Percentiles rank a stretch among this genome's conserved stretches.
Evolutionary conservation across 495 filamentous ascomycete genomes (phyloP).

Genomic region (Hypoxylon trugodes): DNA sequence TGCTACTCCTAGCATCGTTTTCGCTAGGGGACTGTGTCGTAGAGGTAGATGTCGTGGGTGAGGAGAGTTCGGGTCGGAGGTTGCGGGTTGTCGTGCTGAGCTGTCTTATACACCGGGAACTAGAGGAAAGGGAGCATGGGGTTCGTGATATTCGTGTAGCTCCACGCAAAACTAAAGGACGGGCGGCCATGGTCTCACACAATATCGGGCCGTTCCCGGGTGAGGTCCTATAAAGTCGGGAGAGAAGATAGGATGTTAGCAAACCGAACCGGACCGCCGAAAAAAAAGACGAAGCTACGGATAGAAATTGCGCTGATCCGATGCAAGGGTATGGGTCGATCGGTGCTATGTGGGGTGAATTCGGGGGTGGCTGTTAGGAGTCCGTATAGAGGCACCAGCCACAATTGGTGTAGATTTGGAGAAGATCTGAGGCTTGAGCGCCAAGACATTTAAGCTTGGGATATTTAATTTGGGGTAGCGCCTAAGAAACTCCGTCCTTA

Average conservation of each 20-base stretch:
- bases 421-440: slow-evolving; percentile 3
- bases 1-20: not conserved
- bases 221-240: not conserved
- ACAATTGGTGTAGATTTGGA: slow-evolving; percentile 12
- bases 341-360: slow-evolving; percentile 16
- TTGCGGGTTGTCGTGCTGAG: slow-evolving; percentile 28
- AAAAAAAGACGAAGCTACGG: slow-evolving; percentile 3
- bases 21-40: slow-evolving; percentile 6
- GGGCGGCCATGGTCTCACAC: slow-evolving; percentile 36
- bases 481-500: slow-evolving; percentile 12
- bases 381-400: slow-evolving; percentile 16
- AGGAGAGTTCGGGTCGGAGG: slow-evolving; percentile 14
- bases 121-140: not conserved
- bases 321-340: slow-evolving; percentile 15
- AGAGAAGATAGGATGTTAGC: slow-evolving; percentile 12
- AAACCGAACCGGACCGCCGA: slow-evolving; percentile 7
- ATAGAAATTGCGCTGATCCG: slow-evolving; percentile 28
- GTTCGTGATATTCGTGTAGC: slow-evolving; percentile 24
- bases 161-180: slow-evolving; percentile 32
- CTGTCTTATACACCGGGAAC: slow-evolving; percentile 6
- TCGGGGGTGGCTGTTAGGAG: slow-evolving; percentile 5
- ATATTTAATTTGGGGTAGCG: slow-evolving; percentile 28
- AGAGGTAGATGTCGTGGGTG: slow-evolving; percentile 12
- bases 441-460: slow-evolving; percentile 9
- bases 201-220: slow-evolving; percentile 24